Conservation (phyloP, 1,139 yeast species). For the Hansenula sp. region DNA sequence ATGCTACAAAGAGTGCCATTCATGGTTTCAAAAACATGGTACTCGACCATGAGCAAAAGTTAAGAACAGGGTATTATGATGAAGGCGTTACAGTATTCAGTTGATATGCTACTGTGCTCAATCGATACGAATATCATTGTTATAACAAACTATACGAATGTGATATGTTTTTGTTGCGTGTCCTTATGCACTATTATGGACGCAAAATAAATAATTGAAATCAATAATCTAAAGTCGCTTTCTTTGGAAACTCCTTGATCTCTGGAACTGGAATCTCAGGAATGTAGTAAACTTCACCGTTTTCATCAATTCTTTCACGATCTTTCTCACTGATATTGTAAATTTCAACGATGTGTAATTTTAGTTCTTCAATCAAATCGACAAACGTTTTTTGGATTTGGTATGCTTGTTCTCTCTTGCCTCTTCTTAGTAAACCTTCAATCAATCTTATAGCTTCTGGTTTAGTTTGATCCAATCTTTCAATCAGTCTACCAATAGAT, state of each 20-base stretch:
- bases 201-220: neutral
- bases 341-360: slow-evolving; percentile 64
- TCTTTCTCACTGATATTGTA: slow-evolving; percentile 79
- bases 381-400: slow-evolving; percentile 71
- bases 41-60: slow-evolving; percentile 27
- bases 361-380: slow-evolving; percentile 52
- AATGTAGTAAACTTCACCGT: slow-evolving; percentile 75
- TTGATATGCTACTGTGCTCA: too few species aligned
- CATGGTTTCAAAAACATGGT: slow-evolving; percentile 25
- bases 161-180: too few species aligned
- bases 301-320: slow-evolving; percentile 83
- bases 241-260: slow-evolving; percentile 55
- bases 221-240: slow-evolving; percentile 52
- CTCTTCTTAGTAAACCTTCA: slow-evolving; percentile 72
- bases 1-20: slow-evolving; percentile 37
- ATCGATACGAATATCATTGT: too few species aligned
- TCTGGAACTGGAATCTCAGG: slow-evolving; percentile 70
- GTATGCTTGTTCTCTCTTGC: slow-evolving; percentile 74
- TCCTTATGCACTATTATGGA: too few species aligned
- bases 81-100: slow-evolving; percentile 8
- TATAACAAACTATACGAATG: neutral
- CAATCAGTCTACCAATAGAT: slow-evolving; percentile 85
- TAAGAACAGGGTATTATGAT: slow-evolving; percentile 24
- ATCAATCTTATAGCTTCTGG: slow-evolving; percentile 71
- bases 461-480: slow-evolving; percentile 71